phyloP scores from a whole-genome alignment of 2,329 filamentous ascomycete genomes.

The Sordariomycetes sp. region DNA sequence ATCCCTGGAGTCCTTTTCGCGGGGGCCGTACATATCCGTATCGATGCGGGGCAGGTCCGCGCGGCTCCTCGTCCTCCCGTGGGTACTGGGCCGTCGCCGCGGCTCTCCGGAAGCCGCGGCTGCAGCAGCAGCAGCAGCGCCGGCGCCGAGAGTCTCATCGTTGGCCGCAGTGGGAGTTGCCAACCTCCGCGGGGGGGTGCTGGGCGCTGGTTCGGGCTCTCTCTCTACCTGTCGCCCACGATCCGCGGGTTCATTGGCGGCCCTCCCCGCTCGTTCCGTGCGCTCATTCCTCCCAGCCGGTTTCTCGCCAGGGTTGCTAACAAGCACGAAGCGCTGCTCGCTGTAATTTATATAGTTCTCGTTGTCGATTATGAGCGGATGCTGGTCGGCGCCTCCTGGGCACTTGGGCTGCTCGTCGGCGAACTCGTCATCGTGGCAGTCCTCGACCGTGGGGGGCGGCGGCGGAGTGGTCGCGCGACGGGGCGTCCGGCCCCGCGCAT shows the following conservation, averaged over 20 bases:
- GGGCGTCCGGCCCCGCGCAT: background rate
- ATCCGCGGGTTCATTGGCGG: background rate
- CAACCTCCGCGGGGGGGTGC: background rate
- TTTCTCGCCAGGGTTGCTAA: background rate
- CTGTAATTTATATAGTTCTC: conserved; percentile 28
- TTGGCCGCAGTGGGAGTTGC: background rate
- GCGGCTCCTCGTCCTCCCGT: conserved; percentile 23
- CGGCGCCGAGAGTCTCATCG: conserved; percentile 9
- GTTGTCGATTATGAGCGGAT: conserved; percentile 54
- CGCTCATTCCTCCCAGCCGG: background rate
- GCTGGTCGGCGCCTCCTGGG: conserved; percentile 57
- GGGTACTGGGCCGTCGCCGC: conserved; percentile 9
- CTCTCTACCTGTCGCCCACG: background rate
- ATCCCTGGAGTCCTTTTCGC: background rate
- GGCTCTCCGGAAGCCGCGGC: background rate
- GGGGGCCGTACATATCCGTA: conserved; percentile 1
- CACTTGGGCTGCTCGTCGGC: conserved; percentile 45
- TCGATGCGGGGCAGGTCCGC: conserved; percentile 10
- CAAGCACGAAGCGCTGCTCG: conserved; percentile 37
- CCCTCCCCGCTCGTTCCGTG: background rate
- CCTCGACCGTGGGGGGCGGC: conserved; percentile 57
- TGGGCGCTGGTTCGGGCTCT: background rate
- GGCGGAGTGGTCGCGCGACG: conserved; percentile 22
- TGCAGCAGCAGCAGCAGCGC: conserved; percentile 11
- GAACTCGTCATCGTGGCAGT: conserved; percentile 24